Base-by-base conservation (phyloP, 1,284 basidiomycete genomes). In the Ceratobasidium sp. region DNA sequence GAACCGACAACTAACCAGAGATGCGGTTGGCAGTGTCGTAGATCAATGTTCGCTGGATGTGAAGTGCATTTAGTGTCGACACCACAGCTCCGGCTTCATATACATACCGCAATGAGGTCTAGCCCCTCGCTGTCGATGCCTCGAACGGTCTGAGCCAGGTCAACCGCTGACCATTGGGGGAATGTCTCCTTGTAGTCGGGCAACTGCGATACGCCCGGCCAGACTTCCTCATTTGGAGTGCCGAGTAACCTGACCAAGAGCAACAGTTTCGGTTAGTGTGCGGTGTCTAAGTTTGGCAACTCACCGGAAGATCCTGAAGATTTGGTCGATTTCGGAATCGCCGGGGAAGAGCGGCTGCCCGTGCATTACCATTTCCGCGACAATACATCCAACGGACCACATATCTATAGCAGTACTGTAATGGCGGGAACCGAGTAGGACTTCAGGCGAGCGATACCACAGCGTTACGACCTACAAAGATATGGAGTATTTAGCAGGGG, bases 241-340 rank as follows among this genome's bases (percentile, higher is more conserved):
- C 96, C 96, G 58, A 98, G 85, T 35, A 96, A 85, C 76, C 94
- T 96, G n/a, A n/a, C n/a, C n/a, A n/a, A 58, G 71, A 53, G n/a
- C 70, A 75, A 68, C 22, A n/a, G 13, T 20, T 31, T 22, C 22
- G 12, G 20, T 50, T 40, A 43, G 15, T 20, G 20, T 22, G 60
- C 47, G 22, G 3, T 7, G 12, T 27, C n/a, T 13, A 4, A 31
- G 31, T 10, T 15, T 20, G 25, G 35, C 12, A 6, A 75, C 84
- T 69, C 72, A 93, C 93, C 92, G 87, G 86, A 99, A 99, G 77
- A 98, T 99, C 80, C 95, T 93, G 87, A 98, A 99, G 75, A 99
- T 99, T 82, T 99, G 96, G 81, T 99, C 96, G 76, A 99, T 99
- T 80, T 99, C 96, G 31, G 95, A 98, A 81, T 99, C 96, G 8